Percentiles rank a stretch among this genome's conserved stretches.
phyloP scores from a whole-genome alignment of 176 grass and related monocot species.

The Bromus sterilis region DNA sequence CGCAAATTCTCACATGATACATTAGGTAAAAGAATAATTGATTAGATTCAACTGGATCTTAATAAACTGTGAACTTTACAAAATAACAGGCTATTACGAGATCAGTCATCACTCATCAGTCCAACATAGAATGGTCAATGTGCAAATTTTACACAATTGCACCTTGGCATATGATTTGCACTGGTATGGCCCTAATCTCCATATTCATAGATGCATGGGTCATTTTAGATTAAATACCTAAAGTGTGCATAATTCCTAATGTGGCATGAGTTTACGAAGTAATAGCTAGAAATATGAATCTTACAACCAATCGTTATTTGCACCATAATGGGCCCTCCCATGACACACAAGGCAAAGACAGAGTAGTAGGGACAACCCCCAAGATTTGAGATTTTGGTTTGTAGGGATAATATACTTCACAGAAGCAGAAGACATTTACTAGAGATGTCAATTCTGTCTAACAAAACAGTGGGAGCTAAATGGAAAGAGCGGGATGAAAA shows the following conservation, averaged over 20 bases:
- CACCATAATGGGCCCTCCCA: background rate
- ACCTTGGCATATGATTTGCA: background rate
- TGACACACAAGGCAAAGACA: background rate
- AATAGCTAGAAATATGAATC: background rate
- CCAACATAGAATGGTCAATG: background rate
- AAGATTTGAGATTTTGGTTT: background rate
- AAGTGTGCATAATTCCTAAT: background rate
- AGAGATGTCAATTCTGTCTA: background rate
- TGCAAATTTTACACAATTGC: background rate
- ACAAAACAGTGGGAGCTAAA: background rate
- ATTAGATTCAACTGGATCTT: background rate
- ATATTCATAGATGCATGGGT: background rate
- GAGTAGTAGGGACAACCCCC: background rate
- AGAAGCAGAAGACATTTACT: background rate
- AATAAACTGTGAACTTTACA: background rate
- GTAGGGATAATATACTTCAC: background rate
- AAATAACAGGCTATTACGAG: background rate
- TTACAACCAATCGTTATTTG: background rate
- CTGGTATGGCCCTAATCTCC: background rate
- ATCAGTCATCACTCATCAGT: background rate
- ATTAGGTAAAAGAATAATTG: background rate
- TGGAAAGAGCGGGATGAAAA: constrained; percentile 1
- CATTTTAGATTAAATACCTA: background rate
- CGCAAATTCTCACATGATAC: background rate
- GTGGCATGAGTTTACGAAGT: background rate